Percentiles rank a stretch among this genome's conserved stretches.
Evolutionary conservation across 2,329 filamentous ascomycete species (phyloP).

Genomic region (Eutypa lata): DNA sequence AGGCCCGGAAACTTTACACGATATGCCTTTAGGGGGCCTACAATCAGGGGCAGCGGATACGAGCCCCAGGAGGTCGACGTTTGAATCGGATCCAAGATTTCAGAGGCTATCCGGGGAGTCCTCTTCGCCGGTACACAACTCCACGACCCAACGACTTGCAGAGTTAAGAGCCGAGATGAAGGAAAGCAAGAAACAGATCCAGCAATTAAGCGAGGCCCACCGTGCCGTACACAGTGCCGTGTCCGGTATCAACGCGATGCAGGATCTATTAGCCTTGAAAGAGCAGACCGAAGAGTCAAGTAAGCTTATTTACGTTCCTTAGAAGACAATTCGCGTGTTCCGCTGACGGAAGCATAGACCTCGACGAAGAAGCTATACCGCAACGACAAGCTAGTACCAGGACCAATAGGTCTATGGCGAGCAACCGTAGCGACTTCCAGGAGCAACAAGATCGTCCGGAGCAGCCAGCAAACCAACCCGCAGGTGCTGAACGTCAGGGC

Average conservation of each 20-base stretch:
- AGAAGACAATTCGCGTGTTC: background rate
- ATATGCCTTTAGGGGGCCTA: conserved; percentile 3
- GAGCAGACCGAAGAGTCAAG: background rate
- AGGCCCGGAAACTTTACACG: conserved; percentile 8
- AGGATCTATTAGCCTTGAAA: conserved; percentile 4
- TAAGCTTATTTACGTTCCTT: background rate
- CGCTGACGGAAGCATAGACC: background rate
- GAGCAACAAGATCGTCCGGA: conserved; percentile 2
- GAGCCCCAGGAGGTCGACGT: background rate
- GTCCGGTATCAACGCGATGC: conserved; percentile 7
- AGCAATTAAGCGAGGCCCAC: conserved; percentile 10
- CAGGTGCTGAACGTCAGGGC: conserved; percentile 1
- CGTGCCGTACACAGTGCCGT: conserved; percentile 8
- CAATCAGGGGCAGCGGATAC: background rate
- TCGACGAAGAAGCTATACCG: background rate
- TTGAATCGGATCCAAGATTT: background rate
- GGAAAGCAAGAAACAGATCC: conserved; percentile 9
- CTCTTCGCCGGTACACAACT: background rate
- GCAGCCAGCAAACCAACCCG: conserved; percentile 3
- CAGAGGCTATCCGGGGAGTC: conserved; percentile 5
- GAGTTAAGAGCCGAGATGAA: conserved; percentile 10
- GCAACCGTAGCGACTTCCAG: conserved; percentile 2
- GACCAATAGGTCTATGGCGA: conserved; percentile 4
- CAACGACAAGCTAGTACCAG: conserved; percentile 2
- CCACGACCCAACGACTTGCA: conserved; percentile 6